phyloP scores from a whole-genome alignment of 2,329 filamentous ascomycete genomes.

The Thielaviopsis populi region DNA sequence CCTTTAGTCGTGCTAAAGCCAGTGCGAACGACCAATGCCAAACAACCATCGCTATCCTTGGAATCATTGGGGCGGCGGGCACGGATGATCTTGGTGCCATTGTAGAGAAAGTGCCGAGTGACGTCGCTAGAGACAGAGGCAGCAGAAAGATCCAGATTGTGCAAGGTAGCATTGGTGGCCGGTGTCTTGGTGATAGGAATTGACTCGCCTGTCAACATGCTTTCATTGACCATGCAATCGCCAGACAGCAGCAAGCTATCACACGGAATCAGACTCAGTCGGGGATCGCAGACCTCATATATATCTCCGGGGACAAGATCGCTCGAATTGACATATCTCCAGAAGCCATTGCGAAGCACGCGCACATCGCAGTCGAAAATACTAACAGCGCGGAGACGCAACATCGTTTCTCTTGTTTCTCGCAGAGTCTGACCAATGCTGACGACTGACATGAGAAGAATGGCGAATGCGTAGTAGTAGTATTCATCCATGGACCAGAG shows the following conservation, averaged over 20 bases:
- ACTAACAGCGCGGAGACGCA: constrained; percentile 75
- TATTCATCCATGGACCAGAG: constrained; percentile 95
- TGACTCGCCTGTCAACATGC: constrained; percentile 90
- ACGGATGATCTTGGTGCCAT: constrained; percentile 87
- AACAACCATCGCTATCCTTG: constrained; percentile 69
- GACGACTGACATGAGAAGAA: constrained; percentile 84
- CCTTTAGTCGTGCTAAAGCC: constrained; percentile 98
- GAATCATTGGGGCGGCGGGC: constrained; percentile 77
- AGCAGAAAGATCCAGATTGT: constrained; percentile 59
- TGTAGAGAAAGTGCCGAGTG: constrained; percentile 82
- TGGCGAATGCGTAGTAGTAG: constrained; percentile 93
- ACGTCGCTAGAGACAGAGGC: constrained; percentile 70
- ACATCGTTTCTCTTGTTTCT: constrained; percentile 86
- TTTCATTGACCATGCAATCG: constrained; percentile 97
- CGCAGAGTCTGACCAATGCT: constrained; percentile 81
- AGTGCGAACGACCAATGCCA: constrained; percentile 84
- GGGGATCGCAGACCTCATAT: constrained; percentile 92
- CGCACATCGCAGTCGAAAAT: constrained; percentile 90
- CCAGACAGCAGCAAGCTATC: constrained; percentile 84
- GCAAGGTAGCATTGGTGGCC: constrained; percentile 65
- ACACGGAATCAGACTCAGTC: constrained; percentile 72
- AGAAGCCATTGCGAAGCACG: constrained; percentile 87
- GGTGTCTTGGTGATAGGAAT: constrained; percentile 91
- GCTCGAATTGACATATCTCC: constrained; percentile 72
- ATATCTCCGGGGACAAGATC: constrained; percentile 92